These are phyloP conservation scores for Saraca asoca DNA, from an alignment of 331 rosid species.

Conservation along the genomic window DNA sequence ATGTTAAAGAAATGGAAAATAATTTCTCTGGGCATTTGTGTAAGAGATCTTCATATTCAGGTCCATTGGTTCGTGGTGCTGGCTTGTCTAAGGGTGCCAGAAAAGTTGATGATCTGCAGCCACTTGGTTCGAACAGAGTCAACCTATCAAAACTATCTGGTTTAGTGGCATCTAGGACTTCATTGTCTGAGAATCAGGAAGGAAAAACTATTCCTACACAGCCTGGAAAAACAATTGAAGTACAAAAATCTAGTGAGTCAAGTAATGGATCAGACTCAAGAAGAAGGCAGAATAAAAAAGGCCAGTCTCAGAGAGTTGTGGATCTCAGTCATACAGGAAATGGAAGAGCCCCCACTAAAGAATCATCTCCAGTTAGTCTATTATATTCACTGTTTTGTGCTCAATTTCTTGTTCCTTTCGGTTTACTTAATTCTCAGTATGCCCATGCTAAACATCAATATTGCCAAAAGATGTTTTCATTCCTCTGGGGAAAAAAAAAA, in stretches of 20 bases:
- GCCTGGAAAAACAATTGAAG: conserved; percentile 33
- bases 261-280: conserved; percentile 49
- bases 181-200: conserved; percentile 42
- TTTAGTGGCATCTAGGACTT: conserved; percentile 62
- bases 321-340: conserved; percentile 49
- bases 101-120: conserved; percentile 42
- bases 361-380: conserved; percentile 55
- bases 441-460: conserved; percentile 13
- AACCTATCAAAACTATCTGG: conserved; percentile 56
- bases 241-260: conserved; percentile 45
- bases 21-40: conserved; percentile 45
- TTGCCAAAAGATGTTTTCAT: conserved; percentile 11
- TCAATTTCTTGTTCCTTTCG: conserved; percentile 8
- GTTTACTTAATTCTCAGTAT: conserved; percentile 1
- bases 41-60: conserved; percentile 66
- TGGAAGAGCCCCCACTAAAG: conserved; percentile 42
- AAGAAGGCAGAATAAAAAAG: conserved; percentile 48
- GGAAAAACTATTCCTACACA: conserved; percentile 49
- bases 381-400: background rate
- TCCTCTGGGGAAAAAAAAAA: background rate
- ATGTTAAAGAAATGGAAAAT: conserved; percentile 38
- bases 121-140: conserved; percentile 40
- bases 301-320: conserved; percentile 44
- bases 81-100: conserved; percentile 50
- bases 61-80: conserved; percentile 59